Base-by-base conservation (phyloP, 371 early-diverging fungal species). In the Umbelopsis sp. region DNA sequence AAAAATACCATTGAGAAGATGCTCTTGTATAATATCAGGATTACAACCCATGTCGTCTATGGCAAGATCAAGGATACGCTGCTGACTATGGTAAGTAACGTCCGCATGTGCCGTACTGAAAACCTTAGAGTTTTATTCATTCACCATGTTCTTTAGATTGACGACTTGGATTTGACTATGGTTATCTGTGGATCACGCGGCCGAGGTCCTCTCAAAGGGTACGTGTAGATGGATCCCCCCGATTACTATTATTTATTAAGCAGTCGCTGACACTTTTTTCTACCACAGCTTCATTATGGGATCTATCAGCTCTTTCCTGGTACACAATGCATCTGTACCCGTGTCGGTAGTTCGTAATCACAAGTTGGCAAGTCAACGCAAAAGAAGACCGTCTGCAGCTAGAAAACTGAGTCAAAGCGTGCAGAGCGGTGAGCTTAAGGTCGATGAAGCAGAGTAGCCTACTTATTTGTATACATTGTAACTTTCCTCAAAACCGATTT, bases 271-370 rank as follows among this genome's bases (percentile, higher is more conserved):
- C 41, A 7, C 7, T 41, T 10, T 22, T 10, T 41, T 41, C 12
- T 10, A 7, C 41, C 41, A 41, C 65, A 81, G 80, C 0, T 74
- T 88, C 67, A 63, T 86, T 2, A 82, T 88, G 72, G 88, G 88
- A 25, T 83, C 86, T 32, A 83, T 88, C 4, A 86, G 86, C 35
- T 84, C 86, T 12, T 88, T 79, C 67, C 70, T 88, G 44, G 86
- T 88, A 0, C 85, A 88, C 44, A 88, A 86, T 50, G 84, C 88
- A 1, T 84, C 86, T 12, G 79, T 85, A 2, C 88, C 88, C 0
- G 88, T 88, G 9, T 78, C 86, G 50, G 86, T 88, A 20, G 86
- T 88, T 12, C 81, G 88, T 11, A 80, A 84, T 7, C 86, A 86
- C 37, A 82, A 83, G 52, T 83, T 82, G 45, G 69, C 78, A 29